Evolutionary conservation across 345 rosid genomes (phyloP).

Genomic region (Balakata baccata): DNA sequence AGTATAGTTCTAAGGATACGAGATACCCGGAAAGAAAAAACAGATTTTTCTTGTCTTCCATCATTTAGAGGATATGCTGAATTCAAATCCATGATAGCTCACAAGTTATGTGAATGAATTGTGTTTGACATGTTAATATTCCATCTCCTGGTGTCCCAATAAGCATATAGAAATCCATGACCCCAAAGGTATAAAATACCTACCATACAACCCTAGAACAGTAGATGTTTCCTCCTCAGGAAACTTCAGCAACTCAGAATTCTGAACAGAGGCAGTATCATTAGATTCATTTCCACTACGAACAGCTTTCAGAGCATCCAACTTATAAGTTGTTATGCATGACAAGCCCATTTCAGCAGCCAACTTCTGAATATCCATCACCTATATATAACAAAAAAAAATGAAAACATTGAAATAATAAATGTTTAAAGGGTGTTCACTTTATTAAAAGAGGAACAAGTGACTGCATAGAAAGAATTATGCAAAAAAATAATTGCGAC

Average conservation of each 20-base stretch:
- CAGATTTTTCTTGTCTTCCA: not conserved
- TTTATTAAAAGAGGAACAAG: not conserved
- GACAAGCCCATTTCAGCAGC: slow-evolving; percentile 83
- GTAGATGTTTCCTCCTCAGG: slow-evolving; percentile 33
- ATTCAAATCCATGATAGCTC: not conserved
- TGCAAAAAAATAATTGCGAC: not conserved
- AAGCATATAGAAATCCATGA: not conserved
- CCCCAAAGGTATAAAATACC: slow-evolving; percentile 19
- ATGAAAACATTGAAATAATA: not conserved
- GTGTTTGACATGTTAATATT: not conserved
- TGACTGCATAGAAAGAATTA: not conserved
- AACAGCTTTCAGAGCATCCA: slow-evolving; percentile 91
- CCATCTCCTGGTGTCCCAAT: not conserved
- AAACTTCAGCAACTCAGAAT: slow-evolving; percentile 26
- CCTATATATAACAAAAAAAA: slow-evolving; percentile 35
- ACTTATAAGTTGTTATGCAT: slow-evolving; percentile 71
- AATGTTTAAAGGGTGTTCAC: not conserved
- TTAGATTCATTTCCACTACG: slow-evolving; percentile 40
- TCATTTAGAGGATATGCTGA: not conserved
- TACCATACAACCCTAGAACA: slow-evolving; percentile 40
- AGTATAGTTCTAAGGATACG: not conserved
- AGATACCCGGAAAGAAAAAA: not conserved
- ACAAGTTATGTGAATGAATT: not conserved
- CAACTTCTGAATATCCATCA: slow-evolving; percentile 68
- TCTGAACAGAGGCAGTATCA: slow-evolving; percentile 28